These are phyloP conservation scores for Clavariopsis aquatica DNA, from an alignment of 495 filamentous ascomycete genomes.

Conservation along the genomic window DNA sequence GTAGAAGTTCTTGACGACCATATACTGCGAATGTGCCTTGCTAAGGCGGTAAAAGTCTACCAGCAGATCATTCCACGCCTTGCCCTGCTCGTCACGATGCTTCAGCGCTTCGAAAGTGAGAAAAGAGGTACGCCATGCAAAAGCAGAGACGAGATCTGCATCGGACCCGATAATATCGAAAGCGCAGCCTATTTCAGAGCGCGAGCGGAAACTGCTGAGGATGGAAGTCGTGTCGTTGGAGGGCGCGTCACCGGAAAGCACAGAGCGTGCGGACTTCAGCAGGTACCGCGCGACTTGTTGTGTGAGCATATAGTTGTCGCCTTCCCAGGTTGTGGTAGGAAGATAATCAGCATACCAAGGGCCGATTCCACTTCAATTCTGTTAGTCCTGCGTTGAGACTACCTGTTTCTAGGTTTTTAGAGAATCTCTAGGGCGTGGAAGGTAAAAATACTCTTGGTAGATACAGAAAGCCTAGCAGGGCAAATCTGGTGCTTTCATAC, in stretches of 20 bases:
- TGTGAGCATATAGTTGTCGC: slow-evolving; percentile 77
- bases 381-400: not conserved
- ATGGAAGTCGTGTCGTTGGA: slow-evolving; percentile 61
- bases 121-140: slow-evolving; percentile 69
- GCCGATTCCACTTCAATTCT: slow-evolving; percentile 56
- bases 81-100: slow-evolving; percentile 68
- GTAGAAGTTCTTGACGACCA: slow-evolving; percentile 72
- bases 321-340: slow-evolving; percentile 67
- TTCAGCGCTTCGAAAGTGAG: slow-evolving; percentile 71
- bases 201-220: slow-evolving; percentile 59
- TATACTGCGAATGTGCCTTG: slow-evolving; percentile 68
- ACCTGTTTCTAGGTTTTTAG: too few relatives aligned
- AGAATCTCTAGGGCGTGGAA: too few relatives aligned
- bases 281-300: slow-evolving; percentile 75
- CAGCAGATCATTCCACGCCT: slow-evolving; percentile 68
- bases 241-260: slow-evolving; percentile 28
- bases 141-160: slow-evolving; percentile 64
- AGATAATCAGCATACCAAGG: slow-evolving; percentile 69
- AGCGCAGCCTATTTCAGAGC: slow-evolving; percentile 65
- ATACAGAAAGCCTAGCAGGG: too few relatives aligned
- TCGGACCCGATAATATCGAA: slow-evolving; percentile 67
- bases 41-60: slow-evolving; percentile 73
- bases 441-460: too few relatives aligned
- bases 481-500: too few relatives aligned
- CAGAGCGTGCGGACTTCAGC: not conserved